Percentiles rank a stretch among this genome's conserved stretches.
These are phyloP conservation scores for Vitis riparia DNA, from an alignment of 164 flowering plant genomes.

Conservation along the genomic window DNA sequence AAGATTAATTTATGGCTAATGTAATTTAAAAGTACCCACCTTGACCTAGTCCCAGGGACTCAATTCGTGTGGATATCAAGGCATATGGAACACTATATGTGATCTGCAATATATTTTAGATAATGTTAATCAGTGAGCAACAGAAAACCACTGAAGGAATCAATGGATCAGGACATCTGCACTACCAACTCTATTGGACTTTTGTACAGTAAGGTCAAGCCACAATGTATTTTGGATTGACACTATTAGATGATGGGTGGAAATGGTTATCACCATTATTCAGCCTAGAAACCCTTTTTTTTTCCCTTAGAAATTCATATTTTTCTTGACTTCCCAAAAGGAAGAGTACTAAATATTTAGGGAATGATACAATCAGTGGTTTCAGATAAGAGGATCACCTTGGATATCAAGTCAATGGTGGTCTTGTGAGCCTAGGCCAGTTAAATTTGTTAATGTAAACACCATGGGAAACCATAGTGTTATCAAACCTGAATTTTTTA, in stretches of 20 bases:
- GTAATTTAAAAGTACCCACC: slow-evolving; percentile 41
- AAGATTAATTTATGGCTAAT: too few species aligned
- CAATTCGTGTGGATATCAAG: slow-evolving; percentile 71
- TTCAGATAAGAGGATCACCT: too few species aligned
- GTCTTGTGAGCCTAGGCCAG: not conserved
- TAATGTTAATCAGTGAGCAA: slow-evolving; percentile 9
- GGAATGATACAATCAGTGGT: not conserved
- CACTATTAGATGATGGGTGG: too few species aligned
- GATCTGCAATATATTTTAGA: slow-evolving; percentile 51
- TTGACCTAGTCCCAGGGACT: slow-evolving; percentile 92
- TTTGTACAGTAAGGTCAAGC: too few species aligned
- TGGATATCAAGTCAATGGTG: too few species aligned
- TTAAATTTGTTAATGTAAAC: not conserved
- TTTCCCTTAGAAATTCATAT: not conserved
- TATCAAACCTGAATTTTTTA: not conserved
- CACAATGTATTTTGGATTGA: too few species aligned
- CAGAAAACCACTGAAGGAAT: slow-evolving; percentile 1
- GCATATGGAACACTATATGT: slow-evolving; percentile 98
- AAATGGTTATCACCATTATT: not conserved
- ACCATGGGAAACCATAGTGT: not conserved
- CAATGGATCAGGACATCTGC: not conserved
- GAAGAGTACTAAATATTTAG: not conserved
- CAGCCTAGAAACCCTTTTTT: not conserved
- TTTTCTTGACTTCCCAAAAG: not conserved
- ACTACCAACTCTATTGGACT: not conserved